A percentile compares a stretch with the other conserved stretches of the same genome.
These are phyloP conservation scores for Diplotaxis tenuifolia DNA, from an alignment of 345 rosid species.

Conservation along the genomic window DNA sequence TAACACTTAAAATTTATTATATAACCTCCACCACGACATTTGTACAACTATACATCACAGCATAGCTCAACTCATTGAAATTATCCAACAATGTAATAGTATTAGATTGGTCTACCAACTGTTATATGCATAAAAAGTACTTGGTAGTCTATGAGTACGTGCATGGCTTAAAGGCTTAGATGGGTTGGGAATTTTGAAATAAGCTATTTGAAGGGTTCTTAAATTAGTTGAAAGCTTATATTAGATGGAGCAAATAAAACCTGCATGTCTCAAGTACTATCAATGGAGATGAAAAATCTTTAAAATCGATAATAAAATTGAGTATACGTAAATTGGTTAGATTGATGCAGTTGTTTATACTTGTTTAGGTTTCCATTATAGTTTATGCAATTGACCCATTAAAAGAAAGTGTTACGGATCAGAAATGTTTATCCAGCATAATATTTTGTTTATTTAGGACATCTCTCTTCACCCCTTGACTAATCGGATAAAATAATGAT, in stretches of 20 bases:
- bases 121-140: constrained; percentile 17
- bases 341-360: background rate
- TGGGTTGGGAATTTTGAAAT: constrained; percentile 11
- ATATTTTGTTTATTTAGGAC: background rate
- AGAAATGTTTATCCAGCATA: background rate
- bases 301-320: background rate
- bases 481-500: background rate
- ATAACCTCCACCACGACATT: constrained; percentile 7
- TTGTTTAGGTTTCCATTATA: background rate
- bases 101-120: constrained; percentile 14
- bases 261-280: constrained; percentile 23
- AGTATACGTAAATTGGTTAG: background rate
- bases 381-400: background rate
- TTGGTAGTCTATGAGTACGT: constrained; percentile 23
- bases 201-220: constrained; percentile 16
- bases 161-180: constrained; percentile 17
- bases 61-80: background rate
- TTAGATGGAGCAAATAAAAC: background rate
- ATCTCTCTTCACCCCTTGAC: background rate
- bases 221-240: constrained; percentile 18
- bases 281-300: background rate
- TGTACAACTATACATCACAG: constrained; percentile 22
- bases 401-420: background rate
- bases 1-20: background rate
- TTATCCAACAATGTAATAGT: constrained; percentile 1